Evolutionary conservation across 148 eudicot species (phyloP).

Genomic region (Chenopodium album): DNA sequence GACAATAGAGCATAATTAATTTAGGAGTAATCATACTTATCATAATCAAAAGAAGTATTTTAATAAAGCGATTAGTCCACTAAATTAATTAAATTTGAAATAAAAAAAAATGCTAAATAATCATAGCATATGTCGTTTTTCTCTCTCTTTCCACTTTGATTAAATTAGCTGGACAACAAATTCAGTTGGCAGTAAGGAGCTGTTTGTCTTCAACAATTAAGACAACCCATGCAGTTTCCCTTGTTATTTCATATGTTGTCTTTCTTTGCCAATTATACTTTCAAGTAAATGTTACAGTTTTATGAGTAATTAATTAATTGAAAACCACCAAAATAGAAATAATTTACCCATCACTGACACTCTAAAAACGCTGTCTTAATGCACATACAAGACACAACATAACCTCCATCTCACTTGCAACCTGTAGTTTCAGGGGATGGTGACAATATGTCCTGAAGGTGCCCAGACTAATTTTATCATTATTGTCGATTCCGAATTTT

Average conservation of each 20-base stretch:
- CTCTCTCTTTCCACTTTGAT: conserved; percentile 11
- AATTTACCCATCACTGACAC: conserved; percentile 8
- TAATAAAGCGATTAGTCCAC: not conserved
- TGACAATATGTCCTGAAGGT: not conserved
- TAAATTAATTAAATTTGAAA: not conserved
- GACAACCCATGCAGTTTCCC: conserved; percentile 17
- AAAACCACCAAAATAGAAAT: not conserved
- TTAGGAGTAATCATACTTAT: conserved; percentile 10
- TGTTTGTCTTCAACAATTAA: conserved; percentile 15
- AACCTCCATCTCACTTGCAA: not conserved
- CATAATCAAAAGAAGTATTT: too few species aligned
- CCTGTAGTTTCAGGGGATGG: not conserved
- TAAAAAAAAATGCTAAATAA: not conserved
- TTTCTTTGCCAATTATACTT: conserved; percentile 4
- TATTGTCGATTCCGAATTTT: not conserved
- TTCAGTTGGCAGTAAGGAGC: conserved; percentile 7
- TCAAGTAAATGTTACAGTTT: conserved; percentile 1
- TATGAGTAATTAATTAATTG: not conserved
- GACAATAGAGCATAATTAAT: not conserved
- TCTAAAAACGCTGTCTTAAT: not conserved
- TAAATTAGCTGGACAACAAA: conserved; percentile 13
- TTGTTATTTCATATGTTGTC: conserved; percentile 1
- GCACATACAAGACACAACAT: not conserved
- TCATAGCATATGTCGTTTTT: not conserved
- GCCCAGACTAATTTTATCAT: not conserved